phyloP scores from a whole-genome alignment of 192 early-diverging fungal species.

The Coemansia sp. region DNA sequence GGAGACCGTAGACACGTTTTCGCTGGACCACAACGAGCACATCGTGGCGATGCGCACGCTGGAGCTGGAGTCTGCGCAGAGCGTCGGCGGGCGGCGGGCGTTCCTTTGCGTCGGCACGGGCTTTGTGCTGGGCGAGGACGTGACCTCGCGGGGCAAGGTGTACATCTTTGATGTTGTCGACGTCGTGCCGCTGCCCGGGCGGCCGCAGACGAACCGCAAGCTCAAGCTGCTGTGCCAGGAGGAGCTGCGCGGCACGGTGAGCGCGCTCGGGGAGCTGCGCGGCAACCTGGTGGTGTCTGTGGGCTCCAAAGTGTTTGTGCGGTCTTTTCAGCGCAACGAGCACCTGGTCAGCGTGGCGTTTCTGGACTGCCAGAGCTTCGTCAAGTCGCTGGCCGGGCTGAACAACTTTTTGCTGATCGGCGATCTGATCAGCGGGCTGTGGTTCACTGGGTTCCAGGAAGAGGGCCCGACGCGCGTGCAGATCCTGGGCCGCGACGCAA shows the following conservation, averaged over 20 bases:
- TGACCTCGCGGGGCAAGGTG: slow-evolving; percentile 82
- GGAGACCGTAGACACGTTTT: slow-evolving; percentile 83
- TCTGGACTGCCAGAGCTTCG: slow-evolving; percentile 89
- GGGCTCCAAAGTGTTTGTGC: slow-evolving; percentile 84
- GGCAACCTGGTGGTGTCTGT: slow-evolving; percentile 85
- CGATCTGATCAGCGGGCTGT: slow-evolving; percentile 81
- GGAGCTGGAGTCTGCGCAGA: slow-evolving; percentile 79
- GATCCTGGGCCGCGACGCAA: slow-evolving; percentile 85
- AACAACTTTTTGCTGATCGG: slow-evolving; percentile 87
- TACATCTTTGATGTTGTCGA: slow-evolving; percentile 94
- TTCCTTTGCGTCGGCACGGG: slow-evolving; percentile 89
- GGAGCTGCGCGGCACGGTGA: slow-evolving; percentile 86
- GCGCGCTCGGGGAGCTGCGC: slow-evolving; percentile 76
- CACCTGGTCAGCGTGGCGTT: slow-evolving; percentile 88
- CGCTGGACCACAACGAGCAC: slow-evolving; percentile 80
- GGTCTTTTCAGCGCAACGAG: slow-evolving; percentile 79
- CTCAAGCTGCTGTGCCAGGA: slow-evolving; percentile 79
- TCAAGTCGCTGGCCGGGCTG: slow-evolving; percentile 71
- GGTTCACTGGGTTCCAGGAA: slow-evolving; percentile 94
- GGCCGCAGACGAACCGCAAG: slow-evolving; percentile 90
- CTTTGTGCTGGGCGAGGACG: slow-evolving; percentile 86
- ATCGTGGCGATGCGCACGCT: slow-evolving; percentile 73
- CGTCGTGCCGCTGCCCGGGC: slow-evolving; percentile 92
- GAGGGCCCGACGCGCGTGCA: slow-evolving; percentile 82
- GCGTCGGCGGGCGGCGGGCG: slow-evolving; percentile 75